These are phyloP conservation scores for Aegle marmelos DNA, from an alignment of 345 rosid genomes.

Conservation along the genomic window DNA sequence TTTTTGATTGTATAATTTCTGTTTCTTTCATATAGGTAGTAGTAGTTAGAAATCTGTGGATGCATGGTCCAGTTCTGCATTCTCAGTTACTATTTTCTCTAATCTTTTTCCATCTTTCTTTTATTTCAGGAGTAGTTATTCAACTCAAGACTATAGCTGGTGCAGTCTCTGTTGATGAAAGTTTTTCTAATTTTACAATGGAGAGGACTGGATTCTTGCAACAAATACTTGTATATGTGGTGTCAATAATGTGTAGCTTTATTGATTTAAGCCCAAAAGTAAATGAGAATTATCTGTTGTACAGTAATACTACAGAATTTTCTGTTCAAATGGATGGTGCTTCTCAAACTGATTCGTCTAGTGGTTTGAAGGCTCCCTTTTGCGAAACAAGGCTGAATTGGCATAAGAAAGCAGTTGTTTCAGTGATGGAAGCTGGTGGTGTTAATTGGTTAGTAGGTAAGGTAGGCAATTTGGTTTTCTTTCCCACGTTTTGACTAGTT, in stretches of 20 bases:
- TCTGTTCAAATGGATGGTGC: constrained; percentile 20
- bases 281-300: constrained; percentile 33
- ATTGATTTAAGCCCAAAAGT: constrained; percentile 43
- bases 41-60: neutral
- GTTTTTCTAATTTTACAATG: constrained; percentile 28
- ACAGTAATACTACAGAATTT: constrained; percentile 23
- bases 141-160: constrained; percentile 60
- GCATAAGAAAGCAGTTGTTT: constrained; percentile 64
- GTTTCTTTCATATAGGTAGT: neutral
- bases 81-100: constrained; percentile 2
- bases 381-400: constrained; percentile 44
- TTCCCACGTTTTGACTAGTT: constrained; percentile 8
- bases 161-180: constrained; percentile 50
- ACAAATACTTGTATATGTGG: constrained; percentile 49
- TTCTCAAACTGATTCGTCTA: constrained; percentile 27
- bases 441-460: constrained; percentile 93
- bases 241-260: constrained; percentile 49
- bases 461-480: constrained; percentile 52
- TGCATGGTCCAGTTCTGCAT: neutral
- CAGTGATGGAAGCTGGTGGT: constrained; percentile 84
- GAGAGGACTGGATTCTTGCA: constrained; percentile 50
- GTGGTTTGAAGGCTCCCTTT: constrained; percentile 26
- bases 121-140: constrained; percentile 58
- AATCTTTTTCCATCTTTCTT: neutral
- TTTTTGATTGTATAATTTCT: constrained; percentile 3